phyloP scores from a whole-genome alignment of 768 basidiomycete species.

The Cystoderma amianthinum region DNA sequence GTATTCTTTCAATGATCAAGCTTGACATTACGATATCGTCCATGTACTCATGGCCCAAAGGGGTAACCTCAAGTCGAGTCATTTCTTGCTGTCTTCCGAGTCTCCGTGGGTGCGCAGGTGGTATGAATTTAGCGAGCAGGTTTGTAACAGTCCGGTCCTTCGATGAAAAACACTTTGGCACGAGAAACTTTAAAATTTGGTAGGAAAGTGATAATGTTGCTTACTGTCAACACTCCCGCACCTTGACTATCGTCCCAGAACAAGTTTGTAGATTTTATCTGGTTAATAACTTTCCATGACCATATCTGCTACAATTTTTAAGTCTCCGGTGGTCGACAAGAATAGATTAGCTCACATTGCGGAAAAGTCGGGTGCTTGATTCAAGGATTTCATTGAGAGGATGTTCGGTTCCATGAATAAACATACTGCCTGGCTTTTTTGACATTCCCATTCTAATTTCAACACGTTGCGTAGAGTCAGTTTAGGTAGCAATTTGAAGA shows the following conservation, averaged over 20 bases:
- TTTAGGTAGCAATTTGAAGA: neutral
- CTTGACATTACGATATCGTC: conserved; percentile 38
- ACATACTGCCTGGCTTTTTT: conserved; percentile 23
- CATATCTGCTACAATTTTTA: conserved; percentile 19
- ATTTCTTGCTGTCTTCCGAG: conserved; percentile 23
- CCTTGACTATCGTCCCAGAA: conserved; percentile 28
- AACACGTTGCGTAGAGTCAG: too few relatives aligned
- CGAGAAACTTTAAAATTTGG: conserved; percentile 1
- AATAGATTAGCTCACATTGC: conserved; percentile 12
- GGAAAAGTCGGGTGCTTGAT: conserved; percentile 24
- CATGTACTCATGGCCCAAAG: conserved; percentile 29
- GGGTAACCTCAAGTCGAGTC: conserved; percentile 29
- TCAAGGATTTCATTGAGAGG: conserved; percentile 26
- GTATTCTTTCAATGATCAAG: conserved; percentile 30
- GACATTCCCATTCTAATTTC: conserved; percentile 22
- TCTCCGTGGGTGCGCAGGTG: conserved; percentile 22
- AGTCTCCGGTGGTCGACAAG: conserved; percentile 8
- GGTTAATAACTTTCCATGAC: conserved; percentile 25
- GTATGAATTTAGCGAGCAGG: conserved; percentile 31
- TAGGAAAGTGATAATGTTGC: conserved; percentile 4
- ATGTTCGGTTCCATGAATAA: conserved; percentile 28
- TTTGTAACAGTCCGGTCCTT: conserved; percentile 25
- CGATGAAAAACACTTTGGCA: conserved; percentile 29
- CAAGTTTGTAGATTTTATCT: conserved; percentile 14
- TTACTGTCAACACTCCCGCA: conserved; percentile 20